Evolutionary conservation across 805 yeast genomes (phyloP), one percentile per base, ranked within the genome.

Genomic region (Pichia occidentalis): DNA sequence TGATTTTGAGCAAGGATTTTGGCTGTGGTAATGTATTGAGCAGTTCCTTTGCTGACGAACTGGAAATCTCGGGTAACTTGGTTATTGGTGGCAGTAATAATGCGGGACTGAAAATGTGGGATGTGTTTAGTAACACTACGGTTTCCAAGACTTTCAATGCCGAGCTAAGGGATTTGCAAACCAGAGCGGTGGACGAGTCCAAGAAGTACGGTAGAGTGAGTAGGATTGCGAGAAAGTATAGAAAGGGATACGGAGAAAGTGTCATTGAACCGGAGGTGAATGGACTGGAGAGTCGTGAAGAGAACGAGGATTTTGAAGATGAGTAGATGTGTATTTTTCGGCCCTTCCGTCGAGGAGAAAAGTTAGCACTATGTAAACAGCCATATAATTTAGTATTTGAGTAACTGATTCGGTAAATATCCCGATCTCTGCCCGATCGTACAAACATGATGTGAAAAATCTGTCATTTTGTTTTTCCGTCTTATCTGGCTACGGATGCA

Each of bases 21-120:
- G 97, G 88, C 48, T 84, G 87, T 37, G 98, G 98, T 44, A 87
- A 86, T 56, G 96, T 90, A 16, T 73, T 92, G 51, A 70, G 86
- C 4, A 68, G 85, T 9, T 64, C 82, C 8, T 92, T 87, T 68
- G 92, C 95, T 3, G 81, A 86, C 34, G 97, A 92, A 59, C 63
- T 74, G 39, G 95, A 85, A 60, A 54, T 56, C 31, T 84, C 87
- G 3, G 97, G 97, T 44, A 75, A 82, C 56, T 59, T 92, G 46
- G 78, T 79, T 16, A 72, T 86, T 44, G 97, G 96, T 50, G 98
- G 98, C 53, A 85, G 83, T 29, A 35, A 20, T 17, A 71, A 72
- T 36, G 81, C 87, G 13, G 81, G 83, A 11, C 67, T 92, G 59
- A 88, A 87, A 65, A 73, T 92, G 65, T 92, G 97, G 95, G 97